phyloP scores from a whole-genome alignment of 2,329 filamentous ascomycete species.

The Colletotrichum costaricense region DNA sequence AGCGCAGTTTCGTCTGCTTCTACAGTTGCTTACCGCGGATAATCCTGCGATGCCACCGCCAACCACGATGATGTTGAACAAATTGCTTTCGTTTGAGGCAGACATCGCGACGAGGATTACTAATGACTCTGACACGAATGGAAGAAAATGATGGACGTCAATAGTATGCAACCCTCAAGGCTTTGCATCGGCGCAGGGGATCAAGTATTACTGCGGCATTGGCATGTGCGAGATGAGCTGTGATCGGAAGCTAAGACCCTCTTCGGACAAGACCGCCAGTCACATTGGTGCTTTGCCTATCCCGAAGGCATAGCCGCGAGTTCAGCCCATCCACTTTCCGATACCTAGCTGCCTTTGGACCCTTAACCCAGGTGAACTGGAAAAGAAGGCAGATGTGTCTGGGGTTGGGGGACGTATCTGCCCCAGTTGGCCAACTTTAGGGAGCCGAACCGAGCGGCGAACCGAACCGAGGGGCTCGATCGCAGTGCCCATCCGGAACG shows the following conservation, averaged over 20 bases:
- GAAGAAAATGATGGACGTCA: not conserved
- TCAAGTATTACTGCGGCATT: not conserved
- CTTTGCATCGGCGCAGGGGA: not conserved
- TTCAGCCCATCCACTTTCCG: slow-evolving; percentile 5
- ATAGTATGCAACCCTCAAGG: too few relatives aligned
- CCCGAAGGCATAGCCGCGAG: not conserved
- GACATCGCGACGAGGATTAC: not conserved
- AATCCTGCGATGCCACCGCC: slow-evolving; percentile 34
- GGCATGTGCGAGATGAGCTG: not conserved
- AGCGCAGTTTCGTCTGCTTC: not conserved
- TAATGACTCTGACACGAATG: not conserved
- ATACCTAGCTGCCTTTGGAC: not conserved
- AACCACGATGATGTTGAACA: slow-evolving; percentile 39
- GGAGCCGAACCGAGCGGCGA: slow-evolving; percentile 17
- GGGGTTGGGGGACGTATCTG: not conserved
- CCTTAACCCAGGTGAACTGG: not conserved
- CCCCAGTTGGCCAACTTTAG: not conserved
- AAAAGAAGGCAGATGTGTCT: slow-evolving; percentile 1
- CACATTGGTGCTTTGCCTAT: not conserved
- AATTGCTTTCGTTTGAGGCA: not conserved
- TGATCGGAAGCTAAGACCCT: not conserved
- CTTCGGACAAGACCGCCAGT: not conserved
- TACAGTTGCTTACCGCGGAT: not conserved
- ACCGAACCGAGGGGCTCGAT: slow-evolving; percentile 10
- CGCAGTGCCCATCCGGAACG: not conserved